Percentiles rank a stretch among this genome's conserved stretches.
phyloP scores from a whole-genome alignment of 2,329 filamentous ascomycete genomes.

The Fulvia fulva region DNA sequence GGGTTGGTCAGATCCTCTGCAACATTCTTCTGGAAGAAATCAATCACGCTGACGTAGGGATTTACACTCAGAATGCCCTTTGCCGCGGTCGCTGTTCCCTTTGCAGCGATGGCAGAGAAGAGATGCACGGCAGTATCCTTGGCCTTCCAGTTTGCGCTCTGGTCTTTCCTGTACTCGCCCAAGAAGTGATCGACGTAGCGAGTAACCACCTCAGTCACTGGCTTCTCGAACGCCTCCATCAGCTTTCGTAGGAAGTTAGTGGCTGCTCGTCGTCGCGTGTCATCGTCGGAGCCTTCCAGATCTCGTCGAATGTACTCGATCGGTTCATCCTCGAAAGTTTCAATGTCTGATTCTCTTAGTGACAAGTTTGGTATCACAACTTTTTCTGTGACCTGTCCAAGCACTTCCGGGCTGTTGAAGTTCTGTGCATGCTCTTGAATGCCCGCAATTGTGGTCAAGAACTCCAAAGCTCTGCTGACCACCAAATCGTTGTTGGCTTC shows the following conservation, averaged over 20 bases:
- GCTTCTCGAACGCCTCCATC: conserved; percentile 79
- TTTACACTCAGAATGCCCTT: conserved; percentile 92
- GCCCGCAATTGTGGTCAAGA: conserved; percentile 82
- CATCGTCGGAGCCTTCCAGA: conserved; percentile 91
- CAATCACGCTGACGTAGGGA: conserved; percentile 68
- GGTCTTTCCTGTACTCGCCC: conserved; percentile 64
- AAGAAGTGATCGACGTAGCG: conserved; percentile 86
- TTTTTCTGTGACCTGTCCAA: conserved; percentile 89
- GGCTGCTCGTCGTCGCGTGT: conserved; percentile 84
- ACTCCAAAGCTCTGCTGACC: conserved; percentile 90
- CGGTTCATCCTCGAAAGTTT: conserved; percentile 96
- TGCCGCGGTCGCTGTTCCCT: conserved; percentile 78
- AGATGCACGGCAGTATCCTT: conserved; percentile 98
- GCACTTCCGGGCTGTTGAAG: conserved; percentile 77
- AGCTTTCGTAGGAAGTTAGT: conserved; percentile 91
- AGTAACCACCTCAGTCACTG: conserved; percentile 82
- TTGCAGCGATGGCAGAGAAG: conserved; percentile 89
- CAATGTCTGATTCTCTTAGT: conserved; percentile 86
- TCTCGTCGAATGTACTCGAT: conserved; percentile 97
- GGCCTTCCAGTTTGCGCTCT: conserved; percentile 77
- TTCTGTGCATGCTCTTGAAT: conserved; percentile 72
- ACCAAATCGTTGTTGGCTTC: conserved; percentile 92
- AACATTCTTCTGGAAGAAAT: conserved; percentile 92
- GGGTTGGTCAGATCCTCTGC: conserved; percentile 79
- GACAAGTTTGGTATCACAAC: conserved; percentile 92